Base-by-base conservation (phyloP, 1,284 basidiomycete genomes). In the Stygiomarasmius scandens region DNA sequence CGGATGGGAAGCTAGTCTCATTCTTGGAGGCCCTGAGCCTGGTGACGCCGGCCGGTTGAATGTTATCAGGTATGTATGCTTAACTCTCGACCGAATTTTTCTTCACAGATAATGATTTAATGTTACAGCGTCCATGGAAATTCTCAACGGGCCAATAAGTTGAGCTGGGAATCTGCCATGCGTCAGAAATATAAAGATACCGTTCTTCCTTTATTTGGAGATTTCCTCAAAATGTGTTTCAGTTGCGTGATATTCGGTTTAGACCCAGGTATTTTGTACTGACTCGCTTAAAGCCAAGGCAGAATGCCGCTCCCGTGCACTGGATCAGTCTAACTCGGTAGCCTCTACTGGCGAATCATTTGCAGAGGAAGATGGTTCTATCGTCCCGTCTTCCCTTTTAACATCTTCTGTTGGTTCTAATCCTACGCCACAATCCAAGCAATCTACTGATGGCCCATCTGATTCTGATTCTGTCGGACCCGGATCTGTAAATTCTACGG, bases 21-120 rank as follows among this genome's bases (percentile, higher is more conserved):
- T 59, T 6, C 44, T 49, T 16, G 61, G 62, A 19, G 60, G 64
- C 11, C 64, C 60, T 27, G 62, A 63, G 32, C 64, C 64, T 6
- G 38, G 58, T 36, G 56, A 62, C 51, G 49, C 49, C 4, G 60
- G 64, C 12, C 41, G 29, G 19, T 34, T 65, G 14, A 65, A 62
- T 38, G 49, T 63, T 16, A 53, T 65, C 19, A 63, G 60, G 64
- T 62, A 52, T 27, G 54, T 32, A 32, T 57, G n/a, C n/a, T n/a
- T n/a, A n/a, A n/a, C n/a, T n/a, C n/a, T 55, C 29, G 10, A n/a
- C 10, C 34, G 23, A 25, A 19, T 50, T 38, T 6, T 52, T 43
- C 12, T 22, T 4, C n/a, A 41, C 8, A 22, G 27, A 4, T n/a
- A 9, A 19, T 49, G 4, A 27, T 29, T 27, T 23, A 49, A 12